These are phyloP conservation scores for Tolypocladium tropicale DNA, from an alignment of 2,329 filamentous ascomycete species.

Conservation along the genomic window DNA sequence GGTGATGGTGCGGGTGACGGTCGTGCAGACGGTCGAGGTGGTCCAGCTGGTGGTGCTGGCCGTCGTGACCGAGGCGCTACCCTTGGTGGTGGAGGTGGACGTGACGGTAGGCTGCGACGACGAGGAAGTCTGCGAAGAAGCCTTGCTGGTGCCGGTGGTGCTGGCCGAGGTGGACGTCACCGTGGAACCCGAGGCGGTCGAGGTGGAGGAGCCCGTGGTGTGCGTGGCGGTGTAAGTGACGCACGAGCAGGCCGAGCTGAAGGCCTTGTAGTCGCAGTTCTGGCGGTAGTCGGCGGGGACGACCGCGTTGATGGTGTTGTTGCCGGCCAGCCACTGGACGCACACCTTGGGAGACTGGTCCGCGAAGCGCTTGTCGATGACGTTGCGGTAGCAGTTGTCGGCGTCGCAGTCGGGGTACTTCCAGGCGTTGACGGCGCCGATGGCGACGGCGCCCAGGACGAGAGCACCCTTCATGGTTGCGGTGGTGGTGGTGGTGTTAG, in stretches of 20 bases:
- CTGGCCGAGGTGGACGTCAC: slow-evolving; percentile 2
- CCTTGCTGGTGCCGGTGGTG: slow-evolving; percentile 3
- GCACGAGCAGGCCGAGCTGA: slow-evolving; percentile 27
- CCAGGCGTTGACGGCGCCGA: slow-evolving; percentile 15
- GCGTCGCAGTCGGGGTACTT: slow-evolving; percentile 17
- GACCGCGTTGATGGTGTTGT: slow-evolving; percentile 13
- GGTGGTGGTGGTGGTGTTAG: neutral
- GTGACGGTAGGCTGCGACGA: neutral
- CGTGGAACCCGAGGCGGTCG: no score
- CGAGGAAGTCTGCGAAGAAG: no score
- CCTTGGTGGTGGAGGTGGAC: neutral
- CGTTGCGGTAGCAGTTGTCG: slow-evolving; percentile 25
- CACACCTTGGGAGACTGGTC: slow-evolving; percentile 20
- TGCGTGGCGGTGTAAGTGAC: slow-evolving; percentile 24
- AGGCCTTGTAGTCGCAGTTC: slow-evolving; percentile 4
- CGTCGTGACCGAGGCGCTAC: slow-evolving; percentile 13
- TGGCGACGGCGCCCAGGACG: slow-evolving; percentile 21
- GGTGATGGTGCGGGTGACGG: slow-evolving; percentile 16
- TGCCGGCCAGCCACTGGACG: slow-evolving; percentile 18
- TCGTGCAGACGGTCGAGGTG: slow-evolving; percentile 21
- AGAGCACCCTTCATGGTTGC: slow-evolving; percentile 24
- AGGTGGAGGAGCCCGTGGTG: slow-evolving; percentile 4
- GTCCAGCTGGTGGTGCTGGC: slow-evolving; percentile 11
- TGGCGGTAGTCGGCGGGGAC: slow-evolving; percentile 21
- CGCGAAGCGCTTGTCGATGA: slow-evolving; percentile 21